These are phyloP conservation scores for Neurospora sublineolata DNA, from an alignment of 495 filamentous ascomycete species.

Conservation along the genomic window DNA sequence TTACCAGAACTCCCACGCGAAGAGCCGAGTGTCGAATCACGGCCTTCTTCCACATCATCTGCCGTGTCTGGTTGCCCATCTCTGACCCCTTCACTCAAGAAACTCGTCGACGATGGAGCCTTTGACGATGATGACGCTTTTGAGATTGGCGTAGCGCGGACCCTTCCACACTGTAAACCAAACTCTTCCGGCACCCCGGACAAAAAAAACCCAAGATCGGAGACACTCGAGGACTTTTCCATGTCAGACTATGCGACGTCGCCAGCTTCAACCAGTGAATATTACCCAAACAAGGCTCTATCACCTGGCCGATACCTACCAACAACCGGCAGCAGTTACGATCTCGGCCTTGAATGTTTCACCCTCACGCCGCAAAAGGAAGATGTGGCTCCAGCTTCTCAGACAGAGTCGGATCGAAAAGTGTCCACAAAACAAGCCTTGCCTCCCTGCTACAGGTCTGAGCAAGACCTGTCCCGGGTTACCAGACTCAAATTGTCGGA, in stretches of 20 bases:
- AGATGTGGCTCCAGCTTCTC: neutral
- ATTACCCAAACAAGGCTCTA: constrained; percentile 7
- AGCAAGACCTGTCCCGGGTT: constrained; percentile 2
- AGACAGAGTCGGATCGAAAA: neutral
- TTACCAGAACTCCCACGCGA: constrained; percentile 29
- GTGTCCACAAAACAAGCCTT: constrained; percentile 4
- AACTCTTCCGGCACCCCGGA: neutral
- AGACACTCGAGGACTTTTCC: constrained; percentile 12
- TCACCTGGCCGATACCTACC: constrained; percentile 23
- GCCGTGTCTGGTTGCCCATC: constrained; percentile 17
- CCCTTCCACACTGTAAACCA: constrained; percentile 1
- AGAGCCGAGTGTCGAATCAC: neutral
- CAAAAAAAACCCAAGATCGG: neutral
- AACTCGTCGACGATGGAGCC: constrained; percentile 27
- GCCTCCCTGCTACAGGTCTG: neutral
- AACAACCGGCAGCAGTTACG: constrained; percentile 26
- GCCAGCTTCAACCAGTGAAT: constrained; percentile 15
- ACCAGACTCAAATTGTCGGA: constrained; percentile 19
- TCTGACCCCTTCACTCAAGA: constrained; percentile 29
- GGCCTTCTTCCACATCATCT: constrained; percentile 13
- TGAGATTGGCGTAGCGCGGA: constrained; percentile 22
- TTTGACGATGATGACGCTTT: constrained; percentile 25
- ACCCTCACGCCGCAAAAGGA: constrained; percentile 13
- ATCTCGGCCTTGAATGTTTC: constrained; percentile 19
- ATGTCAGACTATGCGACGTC: constrained; percentile 27